Base-by-base conservation (phyloP, 1,284 basidiomycete genomes). In the Phellinidium pouzarii region DNA sequence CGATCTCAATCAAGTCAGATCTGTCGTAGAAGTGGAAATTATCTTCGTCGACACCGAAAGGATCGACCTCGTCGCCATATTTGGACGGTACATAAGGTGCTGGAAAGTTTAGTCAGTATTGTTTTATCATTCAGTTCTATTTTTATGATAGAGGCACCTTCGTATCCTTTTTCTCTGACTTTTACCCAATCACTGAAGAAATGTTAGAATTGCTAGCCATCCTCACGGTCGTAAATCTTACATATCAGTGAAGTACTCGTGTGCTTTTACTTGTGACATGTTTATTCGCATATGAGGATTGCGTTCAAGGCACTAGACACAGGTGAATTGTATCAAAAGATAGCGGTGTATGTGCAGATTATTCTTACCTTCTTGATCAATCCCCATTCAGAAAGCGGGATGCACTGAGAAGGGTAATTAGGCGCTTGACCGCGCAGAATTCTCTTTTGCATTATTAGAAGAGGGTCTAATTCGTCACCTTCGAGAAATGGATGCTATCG, bases 291-390 rank as follows among this genome's bases (percentile, higher is more conserved):
- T 58, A 3, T 65, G 63, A 12, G 79, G 71, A 59, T 80, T 80
- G n/a, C 74, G 70, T 64, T 80, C 73, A n/a, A 80, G 61, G 52
- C 78, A 80, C 78, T 80, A 52, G 27, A 52, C 40, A 41, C 48
- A 17, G 26, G 23, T 22, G 23, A 8, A 14, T 4, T 25, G 3
- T 20, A 7, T 52, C 26, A n/a, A n/a, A n/a, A 26, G 27, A n/a
- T 3, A 47, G 37, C 14, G 19, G 43, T 43, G 48, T 44, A 43
- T 23, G 27, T 11, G 12, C 19, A 3, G n/a, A 17, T 11, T 4
- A 53, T 22, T 53, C 62, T 34, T 45, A 73, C 75, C 65, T 70
- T 71, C 12, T 58, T 53, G 23, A 76, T 71, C 38, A 78, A 62
- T 59, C 72, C 71, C 44, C 66, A 61, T 4, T 68, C 68, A 48